Percentiles rank a stretch among this genome's conserved stretches.
Conservation (phyloP, 768 basidiomycete genomes). For the Lentinula boryana region DNA sequence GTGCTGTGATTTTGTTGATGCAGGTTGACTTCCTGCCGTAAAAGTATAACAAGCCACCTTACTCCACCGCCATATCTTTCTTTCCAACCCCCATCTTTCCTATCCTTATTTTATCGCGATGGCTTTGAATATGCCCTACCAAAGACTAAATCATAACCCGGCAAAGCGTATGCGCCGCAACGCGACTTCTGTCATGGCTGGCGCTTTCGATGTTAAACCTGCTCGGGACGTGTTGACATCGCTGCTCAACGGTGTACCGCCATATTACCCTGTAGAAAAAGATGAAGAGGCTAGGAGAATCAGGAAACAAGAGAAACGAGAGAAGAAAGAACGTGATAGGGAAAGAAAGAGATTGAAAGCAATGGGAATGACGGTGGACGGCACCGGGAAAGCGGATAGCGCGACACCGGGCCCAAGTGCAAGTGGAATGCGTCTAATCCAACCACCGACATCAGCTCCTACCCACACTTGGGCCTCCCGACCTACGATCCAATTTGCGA, state of each 20-base stretch:
- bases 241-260: constrained; percentile 68
- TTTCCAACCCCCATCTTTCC: constrained; percentile 24
- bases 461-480: constrained; percentile 62
- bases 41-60: constrained; percentile 38
- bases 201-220: constrained; percentile 63
- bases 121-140: constrained; percentile 25
- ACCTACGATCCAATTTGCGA: constrained; percentile 71
- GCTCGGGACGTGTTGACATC: constrained; percentile 74
- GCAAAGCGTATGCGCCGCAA: constrained; percentile 48
- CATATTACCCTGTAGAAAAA: constrained; percentile 57
- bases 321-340: constrained; percentile 46
- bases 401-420: constrained; percentile 24
- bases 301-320: constrained; percentile 49
- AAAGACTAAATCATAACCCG: constrained; percentile 23
- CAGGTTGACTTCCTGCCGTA: constrained; percentile 48
- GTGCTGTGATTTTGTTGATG: constrained; percentile 34
- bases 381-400: constrained; percentile 20
- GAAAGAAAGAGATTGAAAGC: constrained; percentile 39
- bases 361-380: constrained; percentile 17
- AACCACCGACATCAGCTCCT: constrained; percentile 22
- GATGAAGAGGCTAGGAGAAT: constrained; percentile 51
- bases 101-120: constrained; percentile 18
- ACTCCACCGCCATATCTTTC: constrained; percentile 37
- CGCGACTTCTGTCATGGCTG: constrained; percentile 72
- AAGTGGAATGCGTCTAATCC: constrained; percentile 18